phyloP scores from a whole-genome alignment of 257 asterid genomes.

The Vinca minor region DNA sequence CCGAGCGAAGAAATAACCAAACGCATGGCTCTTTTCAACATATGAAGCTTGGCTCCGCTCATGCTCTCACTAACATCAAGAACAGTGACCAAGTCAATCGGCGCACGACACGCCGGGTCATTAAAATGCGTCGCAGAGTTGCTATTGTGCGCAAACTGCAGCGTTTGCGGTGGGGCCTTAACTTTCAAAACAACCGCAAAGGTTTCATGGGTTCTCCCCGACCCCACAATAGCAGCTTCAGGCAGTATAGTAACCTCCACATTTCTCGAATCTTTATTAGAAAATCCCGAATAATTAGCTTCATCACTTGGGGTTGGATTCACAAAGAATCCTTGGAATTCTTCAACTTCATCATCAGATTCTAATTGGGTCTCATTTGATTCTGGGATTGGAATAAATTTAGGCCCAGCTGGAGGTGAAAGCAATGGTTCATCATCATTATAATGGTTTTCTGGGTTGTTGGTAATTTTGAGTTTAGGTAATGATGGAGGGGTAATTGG shows the following conservation, averaged over 20 bases:
- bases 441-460: constrained; percentile 18
- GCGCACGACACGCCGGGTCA: constrained; percentile 59
- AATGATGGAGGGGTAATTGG: constrained; percentile 1
- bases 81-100: constrained; percentile 78
- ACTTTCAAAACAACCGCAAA: constrained; percentile 63
- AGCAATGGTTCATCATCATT: constrained; percentile 73
- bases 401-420: constrained; percentile 37
- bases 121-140: constrained; percentile 13
- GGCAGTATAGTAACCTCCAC: constrained; percentile 51
- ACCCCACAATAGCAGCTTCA: constrained; percentile 65
- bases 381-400: constrained; percentile 33
- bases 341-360: constrained; percentile 31
- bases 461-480: constrained; percentile 8
- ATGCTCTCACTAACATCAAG: constrained; percentile 73
- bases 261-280: constrained; percentile 17
- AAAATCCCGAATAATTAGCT: neutral
- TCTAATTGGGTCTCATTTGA: constrained; percentile 19
- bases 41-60: constrained; percentile 79
- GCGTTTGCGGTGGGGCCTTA: constrained; percentile 47
- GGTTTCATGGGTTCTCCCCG: constrained; percentile 44
- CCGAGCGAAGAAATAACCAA: constrained; percentile 77
- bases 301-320: constrained; percentile 48
- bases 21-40: constrained; percentile 85
- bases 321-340: constrained; percentile 68
- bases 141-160: constrained; percentile 16